These are phyloP conservation scores for Aspergillus carbonarius DNA, from an alignment of 2,329 filamentous ascomycete genomes.

Conservation along the genomic window DNA sequence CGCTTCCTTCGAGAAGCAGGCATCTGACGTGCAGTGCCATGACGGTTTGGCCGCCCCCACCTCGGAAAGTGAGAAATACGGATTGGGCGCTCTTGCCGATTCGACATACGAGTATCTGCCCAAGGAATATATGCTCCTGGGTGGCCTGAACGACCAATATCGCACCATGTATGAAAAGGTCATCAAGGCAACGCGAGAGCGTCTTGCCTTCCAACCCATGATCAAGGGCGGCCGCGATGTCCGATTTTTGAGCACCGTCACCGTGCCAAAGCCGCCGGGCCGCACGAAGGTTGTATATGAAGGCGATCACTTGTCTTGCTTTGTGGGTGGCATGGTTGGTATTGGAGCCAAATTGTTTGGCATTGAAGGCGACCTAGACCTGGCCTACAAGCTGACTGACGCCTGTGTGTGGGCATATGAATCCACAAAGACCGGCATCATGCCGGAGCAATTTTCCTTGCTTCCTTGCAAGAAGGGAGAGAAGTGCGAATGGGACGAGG, in stretches of 20 bases:
- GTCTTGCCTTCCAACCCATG: slow-evolving; percentile 49
- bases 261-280: slow-evolving; percentile 21
- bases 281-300: slow-evolving; percentile 47
- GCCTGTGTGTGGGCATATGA: slow-evolving; percentile 65
- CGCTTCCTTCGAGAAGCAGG: slow-evolving; percentile 3
- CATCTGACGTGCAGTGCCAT: slow-evolving; percentile 33
- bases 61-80: slow-evolving; percentile 39
- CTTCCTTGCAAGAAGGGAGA: slow-evolving; percentile 48
- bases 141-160: slow-evolving; percentile 45
- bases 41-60: slow-evolving; percentile 40
- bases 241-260: slow-evolving; percentile 40
- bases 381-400: slow-evolving; percentile 58
- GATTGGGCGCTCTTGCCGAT: slow-evolving; percentile 47
- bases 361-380: slow-evolving; percentile 53
- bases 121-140: slow-evolving; percentile 49
- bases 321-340: slow-evolving; percentile 62
- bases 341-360: slow-evolving; percentile 59
- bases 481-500: slow-evolving; percentile 56
- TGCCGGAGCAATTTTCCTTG: slow-evolving; percentile 60
- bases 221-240: slow-evolving; percentile 41
- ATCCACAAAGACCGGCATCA: slow-evolving; percentile 56
- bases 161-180: slow-evolving; percentile 45
- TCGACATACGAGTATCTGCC: slow-evolving; percentile 54
- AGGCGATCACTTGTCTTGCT: slow-evolving; percentile 60
- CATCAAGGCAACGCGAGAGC: slow-evolving; percentile 39